A percentile compares a stretch with the other conserved stretches of the same genome.
phyloP scores from a whole-genome alignment of 2,329 filamentous ascomycete genomes.

The Aspergillus neotritici region DNA sequence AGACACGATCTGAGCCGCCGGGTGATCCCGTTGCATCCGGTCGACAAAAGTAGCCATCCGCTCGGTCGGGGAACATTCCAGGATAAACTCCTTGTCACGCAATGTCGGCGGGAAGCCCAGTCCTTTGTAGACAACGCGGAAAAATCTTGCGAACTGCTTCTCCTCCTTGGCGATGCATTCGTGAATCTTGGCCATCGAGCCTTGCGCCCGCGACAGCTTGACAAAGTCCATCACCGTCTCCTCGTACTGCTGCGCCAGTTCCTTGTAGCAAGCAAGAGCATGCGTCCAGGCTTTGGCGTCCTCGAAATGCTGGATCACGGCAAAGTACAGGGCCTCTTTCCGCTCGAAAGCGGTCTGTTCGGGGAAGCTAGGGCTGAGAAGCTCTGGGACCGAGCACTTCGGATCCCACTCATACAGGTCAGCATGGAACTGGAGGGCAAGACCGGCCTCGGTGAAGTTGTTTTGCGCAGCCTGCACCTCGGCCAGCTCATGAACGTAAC shows the following conservation, averaged over 20 bases:
- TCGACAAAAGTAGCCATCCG: conserved; percentile 77
- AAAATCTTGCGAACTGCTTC: conserved; percentile 74
- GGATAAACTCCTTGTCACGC: conserved; percentile 87
- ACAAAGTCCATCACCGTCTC: conserved; percentile 82
- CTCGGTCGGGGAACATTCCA: conserved; percentile 74
- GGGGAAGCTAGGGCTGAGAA: conserved; percentile 71
- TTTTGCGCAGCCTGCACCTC: conserved; percentile 67
- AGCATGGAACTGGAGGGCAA: conserved; percentile 83
- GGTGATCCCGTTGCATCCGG: conserved; percentile 86
- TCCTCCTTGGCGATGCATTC: conserved; percentile 81
- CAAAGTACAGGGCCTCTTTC: conserved; percentile 85
- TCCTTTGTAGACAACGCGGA: conserved; percentile 83
- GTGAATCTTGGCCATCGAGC: conserved; percentile 87
- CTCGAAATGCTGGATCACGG: conserved; percentile 92
- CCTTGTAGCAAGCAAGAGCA: conserved; percentile 79
- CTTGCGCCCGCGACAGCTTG: conserved; percentile 81
- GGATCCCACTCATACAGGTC: conserved; percentile 92
- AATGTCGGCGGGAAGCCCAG: conserved; percentile 77
- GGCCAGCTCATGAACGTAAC: conserved; percentile 89
- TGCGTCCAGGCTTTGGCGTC: conserved; percentile 92
- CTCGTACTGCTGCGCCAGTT: conserved; percentile 88
- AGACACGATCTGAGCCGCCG: conserved; percentile 73
- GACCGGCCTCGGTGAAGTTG: conserved; percentile 80
- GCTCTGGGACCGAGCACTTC: conserved; percentile 56
- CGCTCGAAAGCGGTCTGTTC: conserved; percentile 84